phyloP scores from a whole-genome alignment of 179 eudicot species.

The Heliamphora pulchella region DNA sequence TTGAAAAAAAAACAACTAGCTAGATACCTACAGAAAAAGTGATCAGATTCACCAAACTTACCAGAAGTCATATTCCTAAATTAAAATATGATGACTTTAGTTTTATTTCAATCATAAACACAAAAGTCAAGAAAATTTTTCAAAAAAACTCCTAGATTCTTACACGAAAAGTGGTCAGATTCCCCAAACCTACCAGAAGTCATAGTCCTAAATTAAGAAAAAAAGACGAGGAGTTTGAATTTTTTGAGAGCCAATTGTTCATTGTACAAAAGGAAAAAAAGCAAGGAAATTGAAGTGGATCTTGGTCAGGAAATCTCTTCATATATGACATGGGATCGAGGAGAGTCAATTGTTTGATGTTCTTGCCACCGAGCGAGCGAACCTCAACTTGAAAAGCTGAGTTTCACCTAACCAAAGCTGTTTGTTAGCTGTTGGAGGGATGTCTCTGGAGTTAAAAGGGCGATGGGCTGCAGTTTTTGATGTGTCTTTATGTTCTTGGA shows the following conservation, averaged over 20 bases:
- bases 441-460: slow-evolving; percentile 4
- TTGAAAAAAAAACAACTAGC: too few relatives aligned
- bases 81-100: too few relatives aligned
- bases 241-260: slow-evolving; percentile 17
- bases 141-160: too few relatives aligned
- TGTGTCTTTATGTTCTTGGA: slow-evolving; percentile 19
- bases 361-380: slow-evolving; percentile 5
- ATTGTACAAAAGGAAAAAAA: neutral
- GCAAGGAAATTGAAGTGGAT: neutral
- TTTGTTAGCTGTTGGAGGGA: slow-evolving; percentile 15
- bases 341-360: neutral
- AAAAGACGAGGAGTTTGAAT: slow-evolving; percentile 3
- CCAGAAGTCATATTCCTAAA: too few relatives aligned
- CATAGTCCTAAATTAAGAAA: neutral
- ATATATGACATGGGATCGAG: neutral
- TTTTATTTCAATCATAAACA: too few relatives aligned
- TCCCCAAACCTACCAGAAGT: neutral
- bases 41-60: too few relatives aligned
- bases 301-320: neutral
- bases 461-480: neutral
- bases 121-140: too few relatives aligned
- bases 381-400: slow-evolving; percentile 17
- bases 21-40: too few relatives aligned
- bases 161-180: neutral
- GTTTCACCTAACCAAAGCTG: slow-evolving; percentile 11